phyloP scores from a whole-genome alignment of 192 early-diverging fungal genomes.

The Coemansia sp. region DNA sequence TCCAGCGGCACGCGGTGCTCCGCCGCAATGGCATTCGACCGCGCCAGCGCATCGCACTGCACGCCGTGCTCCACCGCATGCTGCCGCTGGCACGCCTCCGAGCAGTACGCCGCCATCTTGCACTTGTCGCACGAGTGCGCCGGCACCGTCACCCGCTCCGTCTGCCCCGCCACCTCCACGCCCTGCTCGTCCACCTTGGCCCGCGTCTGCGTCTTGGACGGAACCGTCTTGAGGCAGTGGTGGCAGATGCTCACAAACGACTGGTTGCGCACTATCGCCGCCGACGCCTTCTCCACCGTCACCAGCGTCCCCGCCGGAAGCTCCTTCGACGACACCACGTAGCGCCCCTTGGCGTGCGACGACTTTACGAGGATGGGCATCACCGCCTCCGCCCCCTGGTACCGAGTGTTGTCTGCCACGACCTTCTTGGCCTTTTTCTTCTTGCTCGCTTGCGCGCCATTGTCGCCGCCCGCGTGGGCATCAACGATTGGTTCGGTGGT shows the following conservation, averaged over 20 bases:
- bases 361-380: constrained; percentile 43
- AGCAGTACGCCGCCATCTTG: constrained; percentile 60
- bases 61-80: constrained; percentile 45
- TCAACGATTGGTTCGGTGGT: constrained; percentile 50
- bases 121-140: constrained; percentile 42
- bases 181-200: constrained; percentile 46
- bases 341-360: constrained; percentile 58
- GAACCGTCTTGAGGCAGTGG: constrained; percentile 47
- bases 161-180: constrained; percentile 29
- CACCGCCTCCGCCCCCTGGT: constrained; percentile 32
- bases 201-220: constrained; percentile 44
- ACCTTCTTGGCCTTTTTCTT: constrained; percentile 53
- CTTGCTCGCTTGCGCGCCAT: constrained; percentile 23
- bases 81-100: constrained; percentile 47
- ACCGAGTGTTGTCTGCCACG: constrained; percentile 51
- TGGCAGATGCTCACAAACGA: constrained; percentile 58
- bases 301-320: constrained; percentile 55
- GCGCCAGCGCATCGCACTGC: constrained; percentile 45
- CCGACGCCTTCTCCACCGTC: constrained; percentile 52
- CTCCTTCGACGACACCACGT: constrained; percentile 49
- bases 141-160: constrained; percentile 26
- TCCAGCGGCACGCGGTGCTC: constrained; percentile 14
- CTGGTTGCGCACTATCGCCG: constrained; percentile 56
- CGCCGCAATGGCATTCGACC: constrained; percentile 35
- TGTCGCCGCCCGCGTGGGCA: constrained; percentile 16